Conservation (phyloP, 129 eudicot genomes). For the Deinandra increscens region DNA sequence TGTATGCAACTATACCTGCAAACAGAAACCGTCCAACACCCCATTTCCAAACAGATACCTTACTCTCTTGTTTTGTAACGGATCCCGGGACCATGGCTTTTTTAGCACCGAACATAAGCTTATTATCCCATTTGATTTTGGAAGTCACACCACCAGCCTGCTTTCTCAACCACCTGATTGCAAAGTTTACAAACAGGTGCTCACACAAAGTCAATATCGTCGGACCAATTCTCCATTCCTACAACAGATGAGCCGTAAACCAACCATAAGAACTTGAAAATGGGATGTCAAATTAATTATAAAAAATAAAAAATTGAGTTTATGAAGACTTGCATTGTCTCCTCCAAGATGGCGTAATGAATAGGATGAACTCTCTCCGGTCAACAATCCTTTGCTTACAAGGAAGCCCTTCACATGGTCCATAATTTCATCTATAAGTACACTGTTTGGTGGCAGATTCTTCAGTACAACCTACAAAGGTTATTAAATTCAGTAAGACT, state of each 20-base stretch:
- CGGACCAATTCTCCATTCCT: slow-evolving; percentile 98
- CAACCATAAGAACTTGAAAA: slow-evolving; percentile 5
- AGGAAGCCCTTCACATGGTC: slow-evolving; percentile 87
- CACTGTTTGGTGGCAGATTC: slow-evolving; percentile 94
- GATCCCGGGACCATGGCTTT: slow-evolving; percentile 25
- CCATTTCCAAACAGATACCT: slow-evolving; percentile 57
- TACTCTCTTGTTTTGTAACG: slow-evolving; percentile 35
- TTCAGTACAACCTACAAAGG: slow-evolving; percentile 70
- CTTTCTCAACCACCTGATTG: slow-evolving; percentile 68
- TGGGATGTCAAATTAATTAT: neutral
- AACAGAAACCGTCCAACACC: slow-evolving; percentile 80
- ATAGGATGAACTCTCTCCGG: slow-evolving; percentile 70
- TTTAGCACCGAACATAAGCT: slow-evolving; percentile 29
- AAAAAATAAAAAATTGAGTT: neutral
- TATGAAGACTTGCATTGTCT: slow-evolving; percentile 51
- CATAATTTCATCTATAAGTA: slow-evolving; percentile 84
- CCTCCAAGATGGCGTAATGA: slow-evolving; percentile 71
- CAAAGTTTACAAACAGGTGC: slow-evolving; percentile 92
- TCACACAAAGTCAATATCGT: slow-evolving; percentile 88
- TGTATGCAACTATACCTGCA: slow-evolving; percentile 88
- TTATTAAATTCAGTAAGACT: neutral
- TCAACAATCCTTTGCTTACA: slow-evolving; percentile 73
- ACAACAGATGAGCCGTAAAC: slow-evolving; percentile 10
- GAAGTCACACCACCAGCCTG: slow-evolving; percentile 56
- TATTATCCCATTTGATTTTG: slow-evolving; percentile 42